Evolutionary conservation across 352 stramenopile species (phyloP).

Genomic region (Pythium aphanidermatum): DNA sequence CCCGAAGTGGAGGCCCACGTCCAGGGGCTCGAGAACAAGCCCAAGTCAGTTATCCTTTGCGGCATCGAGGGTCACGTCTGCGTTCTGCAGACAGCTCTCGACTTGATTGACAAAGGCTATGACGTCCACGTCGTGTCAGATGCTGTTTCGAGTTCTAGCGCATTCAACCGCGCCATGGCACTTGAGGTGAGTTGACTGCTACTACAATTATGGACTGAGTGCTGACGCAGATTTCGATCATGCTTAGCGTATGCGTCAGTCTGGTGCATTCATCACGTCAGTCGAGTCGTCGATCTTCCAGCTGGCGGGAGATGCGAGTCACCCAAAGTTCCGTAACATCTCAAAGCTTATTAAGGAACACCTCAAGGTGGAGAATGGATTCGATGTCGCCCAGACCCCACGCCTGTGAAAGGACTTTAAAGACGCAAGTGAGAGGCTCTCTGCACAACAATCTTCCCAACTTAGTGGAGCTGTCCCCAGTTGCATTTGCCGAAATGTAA

Average conservation of each 20-base stretch:
- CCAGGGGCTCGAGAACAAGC: conserved; percentile 27
- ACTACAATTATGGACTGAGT: not conserved
- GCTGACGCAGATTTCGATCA: not conserved
- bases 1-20: conserved; percentile 87
- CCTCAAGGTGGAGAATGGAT: conserved; percentile 49
- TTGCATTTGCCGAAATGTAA: too few species aligned
- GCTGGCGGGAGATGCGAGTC: conserved; percentile 86
- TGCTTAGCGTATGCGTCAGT: conserved; percentile 84
- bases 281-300: conserved; percentile 95
- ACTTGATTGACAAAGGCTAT: conserved; percentile 94
- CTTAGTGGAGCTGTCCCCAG: too few species aligned
- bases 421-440: too few species aligned
- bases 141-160: conserved; percentile 87
- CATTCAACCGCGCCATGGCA: conserved; percentile 90
- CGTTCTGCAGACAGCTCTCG: conserved; percentile 95
- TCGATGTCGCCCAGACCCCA: conserved; percentile 23
- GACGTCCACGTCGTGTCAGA: conserved; percentile 97
- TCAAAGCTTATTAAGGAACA: conserved; percentile 95
- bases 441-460: too few species aligned
- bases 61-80: conserved; percentile 96
- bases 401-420: conserved; percentile 6
- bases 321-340: conserved; percentile 92
- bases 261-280: conserved; percentile 94
- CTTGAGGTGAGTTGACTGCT: conserved; percentile 48
- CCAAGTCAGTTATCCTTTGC: conserved; percentile 91